Percentiles rank a stretch among this genome's conserved stretches.
Conservation (phyloP, 345 rosid species). For the Leavenworthia alabamica region DNA sequence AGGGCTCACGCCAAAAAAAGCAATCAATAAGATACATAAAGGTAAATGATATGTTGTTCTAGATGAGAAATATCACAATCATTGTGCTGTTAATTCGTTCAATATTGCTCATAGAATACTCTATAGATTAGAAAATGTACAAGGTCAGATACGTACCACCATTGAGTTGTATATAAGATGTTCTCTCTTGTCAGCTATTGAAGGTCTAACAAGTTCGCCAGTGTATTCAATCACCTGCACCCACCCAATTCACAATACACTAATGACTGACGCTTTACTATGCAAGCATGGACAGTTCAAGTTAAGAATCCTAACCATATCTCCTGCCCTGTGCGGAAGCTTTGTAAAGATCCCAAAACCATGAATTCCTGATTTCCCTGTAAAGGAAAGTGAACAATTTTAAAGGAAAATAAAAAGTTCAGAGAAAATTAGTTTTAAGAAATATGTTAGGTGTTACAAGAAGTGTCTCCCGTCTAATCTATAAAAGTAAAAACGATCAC, state of each 20-base stretch:
- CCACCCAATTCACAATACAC: conserved; percentile 7
- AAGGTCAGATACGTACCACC: conserved; percentile 61
- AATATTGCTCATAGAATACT: background rate
- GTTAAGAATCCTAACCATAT: conserved; percentile 58
- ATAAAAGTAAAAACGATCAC: background rate
- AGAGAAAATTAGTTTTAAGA: background rate
- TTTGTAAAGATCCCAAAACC: conserved; percentile 97
- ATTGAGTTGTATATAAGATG: conserved; percentile 86
- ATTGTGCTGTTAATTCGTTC: background rate
- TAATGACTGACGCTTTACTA: background rate
- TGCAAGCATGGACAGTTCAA: background rate
- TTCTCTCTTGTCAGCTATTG: conserved; percentile 97
- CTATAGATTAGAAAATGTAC: background rate
- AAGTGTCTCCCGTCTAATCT: background rate
- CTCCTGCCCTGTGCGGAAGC: conserved; percentile 95
- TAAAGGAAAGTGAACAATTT: background rate
- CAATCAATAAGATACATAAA: background rate
- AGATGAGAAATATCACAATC: background rate
- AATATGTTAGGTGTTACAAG: background rate
- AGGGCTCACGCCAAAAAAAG: background rate
- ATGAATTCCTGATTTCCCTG: conserved; percentile 98
- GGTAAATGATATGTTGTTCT: background rate
- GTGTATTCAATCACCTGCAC: conserved; percentile 87
- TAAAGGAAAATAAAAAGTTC: background rate
- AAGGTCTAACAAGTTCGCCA: conserved; percentile 91